Conservation (phyloP, 2,329 filamentous ascomycete genomes). For the Xylariaceae sp. region DNA sequence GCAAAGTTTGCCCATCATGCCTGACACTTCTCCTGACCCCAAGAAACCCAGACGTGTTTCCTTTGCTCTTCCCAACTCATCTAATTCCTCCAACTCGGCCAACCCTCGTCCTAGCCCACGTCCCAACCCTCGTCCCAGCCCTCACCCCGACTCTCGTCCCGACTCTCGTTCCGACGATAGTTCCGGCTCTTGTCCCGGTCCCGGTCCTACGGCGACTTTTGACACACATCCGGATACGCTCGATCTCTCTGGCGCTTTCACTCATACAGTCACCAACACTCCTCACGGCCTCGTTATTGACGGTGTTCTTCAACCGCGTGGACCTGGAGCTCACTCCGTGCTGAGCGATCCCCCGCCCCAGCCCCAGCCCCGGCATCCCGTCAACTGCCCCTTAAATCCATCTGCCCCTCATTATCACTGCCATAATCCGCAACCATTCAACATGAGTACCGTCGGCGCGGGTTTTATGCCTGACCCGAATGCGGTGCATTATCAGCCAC, state of each 20-base stretch:
- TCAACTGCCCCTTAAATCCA: slow-evolving; percentile 8
- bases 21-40: not conserved
- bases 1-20: slow-evolving; percentile 6
- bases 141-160: not conserved
- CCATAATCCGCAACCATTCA: slow-evolving; percentile 27
- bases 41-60: slow-evolving; percentile 24
- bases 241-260: slow-evolving; percentile 1
- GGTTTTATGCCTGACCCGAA: slow-evolving; percentile 45
- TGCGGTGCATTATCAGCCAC: slow-evolving; percentile 62
- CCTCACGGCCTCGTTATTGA: slow-evolving; percentile 27
- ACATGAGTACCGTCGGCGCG: slow-evolving; percentile 51
- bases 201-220: too few species aligned
- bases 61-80: slow-evolving; percentile 10
- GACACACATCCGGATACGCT: too few species aligned
- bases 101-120: not conserved
- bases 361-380: slow-evolving; percentile 21
- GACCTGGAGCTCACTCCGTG: slow-evolving; percentile 3
- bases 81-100: not conserved
- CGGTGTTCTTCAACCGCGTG: slow-evolving; percentile 25
- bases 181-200: not conserved
- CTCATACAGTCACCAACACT: slow-evolving; percentile 25
- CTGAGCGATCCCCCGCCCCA: slow-evolving; percentile 25
- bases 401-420: slow-evolving; percentile 10
- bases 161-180: not conserved
- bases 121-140: not conserved